phyloP scores from a whole-genome alignment of 805 yeast species.

The Helenozyma rhizophorensis region DNA sequence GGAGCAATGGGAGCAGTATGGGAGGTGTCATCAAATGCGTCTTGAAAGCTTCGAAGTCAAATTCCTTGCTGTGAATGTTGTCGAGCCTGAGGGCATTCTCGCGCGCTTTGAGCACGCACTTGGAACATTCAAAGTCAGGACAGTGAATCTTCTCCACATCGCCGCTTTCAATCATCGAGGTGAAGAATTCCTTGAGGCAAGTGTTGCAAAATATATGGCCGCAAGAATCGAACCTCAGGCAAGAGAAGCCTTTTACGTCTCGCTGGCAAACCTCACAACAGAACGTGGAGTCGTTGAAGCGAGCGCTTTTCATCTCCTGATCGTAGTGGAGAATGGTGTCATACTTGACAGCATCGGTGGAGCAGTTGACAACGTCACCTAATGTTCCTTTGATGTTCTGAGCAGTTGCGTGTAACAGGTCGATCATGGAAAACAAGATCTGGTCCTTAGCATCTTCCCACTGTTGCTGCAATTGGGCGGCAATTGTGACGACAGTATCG shows the following conservation, averaged over 20 bases:
- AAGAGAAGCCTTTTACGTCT: slow-evolving; percentile 40
- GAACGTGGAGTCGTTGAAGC: slow-evolving; percentile 36
- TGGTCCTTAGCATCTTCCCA: slow-evolving; percentile 36
- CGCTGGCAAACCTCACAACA: slow-evolving; percentile 56
- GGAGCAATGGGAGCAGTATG: slow-evolving; percentile 31
- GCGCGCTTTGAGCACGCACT: slow-evolving; percentile 12
- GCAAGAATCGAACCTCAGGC: slow-evolving; percentile 28
- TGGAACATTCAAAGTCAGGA: slow-evolving; percentile 50
- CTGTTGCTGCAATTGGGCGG: slow-evolving; percentile 17
- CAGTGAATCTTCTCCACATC: slow-evolving; percentile 52
- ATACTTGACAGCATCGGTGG: slow-evolving; percentile 8
- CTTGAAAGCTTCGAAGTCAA: slow-evolving; percentile 29
- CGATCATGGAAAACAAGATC: slow-evolving; percentile 42
- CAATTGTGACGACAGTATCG: slow-evolving; percentile 11
- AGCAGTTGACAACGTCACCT: slow-evolving; percentile 5
- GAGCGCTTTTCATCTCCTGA: slow-evolving; percentile 11
- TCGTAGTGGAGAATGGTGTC: slow-evolving; percentile 19
- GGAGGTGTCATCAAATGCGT: slow-evolving; percentile 37
- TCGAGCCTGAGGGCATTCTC: slow-evolving; percentile 18
- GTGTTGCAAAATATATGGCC: slow-evolving; percentile 14
- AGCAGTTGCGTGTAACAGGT: slow-evolving; percentile 26
- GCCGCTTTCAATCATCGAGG: slow-evolving; percentile 41
- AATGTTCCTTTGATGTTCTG: slow-evolving; percentile 1
- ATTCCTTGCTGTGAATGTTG: slow-evolving; percentile 7
- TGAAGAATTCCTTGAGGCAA: slow-evolving; percentile 13